These are phyloP conservation scores for Trypanosomatidae sp. DNA, from an alignment of 208 protist genomes.

Conservation along the genomic window DNA sequence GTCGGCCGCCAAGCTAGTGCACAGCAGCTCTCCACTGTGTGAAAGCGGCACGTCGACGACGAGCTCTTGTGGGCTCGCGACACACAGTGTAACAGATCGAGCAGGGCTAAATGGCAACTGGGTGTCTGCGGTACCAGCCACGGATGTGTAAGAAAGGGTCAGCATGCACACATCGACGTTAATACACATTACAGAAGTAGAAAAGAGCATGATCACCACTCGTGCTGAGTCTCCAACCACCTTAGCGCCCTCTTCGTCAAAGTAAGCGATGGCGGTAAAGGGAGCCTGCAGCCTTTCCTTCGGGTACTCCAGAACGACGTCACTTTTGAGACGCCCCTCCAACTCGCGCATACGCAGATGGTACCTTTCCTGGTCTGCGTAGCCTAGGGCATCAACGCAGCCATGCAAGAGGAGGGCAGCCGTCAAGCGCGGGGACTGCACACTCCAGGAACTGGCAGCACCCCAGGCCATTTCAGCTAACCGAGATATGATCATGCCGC, in stretches of 20 bases:
- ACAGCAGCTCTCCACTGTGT: constrained; percentile 42
- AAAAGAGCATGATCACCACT: constrained; percentile 29
- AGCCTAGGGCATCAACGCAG: constrained; percentile 29
- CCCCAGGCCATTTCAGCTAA: constrained; percentile 24
- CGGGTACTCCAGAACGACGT: constrained; percentile 29
- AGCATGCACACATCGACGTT: constrained; percentile 20
- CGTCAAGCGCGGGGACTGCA: constrained; percentile 16
- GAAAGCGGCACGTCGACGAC: constrained; percentile 25
- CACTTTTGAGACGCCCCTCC: constrained; percentile 3
- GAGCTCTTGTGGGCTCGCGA: constrained; percentile 9
- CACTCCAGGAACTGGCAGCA: constrained; percentile 16
- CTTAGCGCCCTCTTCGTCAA: constrained; percentile 16
- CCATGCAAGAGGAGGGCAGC: constrained; percentile 29
- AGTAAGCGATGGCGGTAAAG: constrained; percentile 28
- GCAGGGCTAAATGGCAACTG: constrained; percentile 4
- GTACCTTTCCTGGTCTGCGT: constrained; percentile 22
- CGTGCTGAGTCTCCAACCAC: constrained; percentile 14
- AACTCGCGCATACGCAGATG: constrained; percentile 18
- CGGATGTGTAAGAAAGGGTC: constrained; percentile 6
- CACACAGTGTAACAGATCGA: constrained; percentile 12
- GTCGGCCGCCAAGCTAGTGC: constrained; percentile 30
- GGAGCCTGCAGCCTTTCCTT: constrained; percentile 29
- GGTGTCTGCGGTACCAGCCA: constrained; percentile 5
- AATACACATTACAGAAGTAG: constrained; percentile 22
- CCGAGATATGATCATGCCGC: constrained; percentile 16